Percentiles rank a stretch among this genome's conserved stretches.
These are phyloP conservation scores for Hypoxylon crocopeplum DNA, from an alignment of 495 filamentous ascomycete species.

Conservation along the genomic window DNA sequence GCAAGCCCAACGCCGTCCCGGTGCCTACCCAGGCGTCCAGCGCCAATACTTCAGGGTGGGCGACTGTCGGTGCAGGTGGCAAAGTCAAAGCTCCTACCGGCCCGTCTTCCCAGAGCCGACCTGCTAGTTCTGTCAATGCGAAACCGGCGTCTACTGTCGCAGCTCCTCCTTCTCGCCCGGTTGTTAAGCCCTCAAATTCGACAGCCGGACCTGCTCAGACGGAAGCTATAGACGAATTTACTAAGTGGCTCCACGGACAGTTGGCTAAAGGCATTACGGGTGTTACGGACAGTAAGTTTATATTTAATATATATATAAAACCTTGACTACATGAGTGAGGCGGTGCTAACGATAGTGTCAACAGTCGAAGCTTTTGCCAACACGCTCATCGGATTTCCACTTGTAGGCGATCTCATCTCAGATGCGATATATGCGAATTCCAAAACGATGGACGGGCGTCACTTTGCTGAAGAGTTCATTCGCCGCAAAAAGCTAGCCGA, in stretches of 20 bases:
- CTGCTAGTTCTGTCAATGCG: slow-evolving; percentile 58
- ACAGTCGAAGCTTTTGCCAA: slow-evolving; percentile 83
- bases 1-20: slow-evolving; percentile 62
- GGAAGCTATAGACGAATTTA: slow-evolving; percentile 80
- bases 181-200: slow-evolving; percentile 41
- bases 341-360: slow-evolving; percentile 38
- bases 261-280: slow-evolving; percentile 62
- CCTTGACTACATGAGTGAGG: slow-evolving; percentile 39
- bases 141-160: slow-evolving; percentile 33
- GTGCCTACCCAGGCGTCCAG: slow-evolving; percentile 20
- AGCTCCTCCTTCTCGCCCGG: slow-evolving; percentile 15
- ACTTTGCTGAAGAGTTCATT: slow-evolving; percentile 94
- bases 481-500: slow-evolving; percentile 91
- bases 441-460: slow-evolving; percentile 84
- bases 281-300: slow-evolving; percentile 52
- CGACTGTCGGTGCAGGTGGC: slow-evolving; percentile 92
- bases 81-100: slow-evolving; percentile 80
- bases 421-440: slow-evolving; percentile 88
- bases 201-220: slow-evolving; percentile 61
- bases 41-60: slow-evolving; percentile 71
- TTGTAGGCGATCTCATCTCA: slow-evolving; percentile 79
- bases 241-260: slow-evolving; percentile 84
- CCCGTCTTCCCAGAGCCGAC: slow-evolving; percentile 61
- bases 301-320: too few relatives aligned
- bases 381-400: slow-evolving; percentile 74